Base-by-base conservation (phyloP, 108 stramenopile genomes). In the Fragilaria radians region DNA sequence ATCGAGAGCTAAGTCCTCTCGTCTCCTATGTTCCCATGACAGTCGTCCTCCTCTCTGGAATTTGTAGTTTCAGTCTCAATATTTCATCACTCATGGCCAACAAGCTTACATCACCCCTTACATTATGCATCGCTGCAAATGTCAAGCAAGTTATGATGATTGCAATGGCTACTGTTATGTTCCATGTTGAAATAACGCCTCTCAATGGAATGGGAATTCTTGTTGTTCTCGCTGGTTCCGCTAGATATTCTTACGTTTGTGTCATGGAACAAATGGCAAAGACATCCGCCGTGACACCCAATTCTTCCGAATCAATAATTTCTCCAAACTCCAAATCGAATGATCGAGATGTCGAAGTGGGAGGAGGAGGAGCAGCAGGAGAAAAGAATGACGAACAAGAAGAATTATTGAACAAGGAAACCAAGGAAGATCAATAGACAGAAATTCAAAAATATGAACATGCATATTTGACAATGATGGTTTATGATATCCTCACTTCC, bases 101-200 rank as follows among this genome's bases (percentile, higher is more conserved):
- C 65, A 90, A 91, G 57, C 60, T 91, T 56, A 94, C 93, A 9
- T 82, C 81, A 1, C 88, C 93, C 14, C 55, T 94, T 48, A 94
- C 93, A 7, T 63, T 94, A 23, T 89, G 89, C 56, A 91, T 94
- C 46, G 79, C 89, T 9, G 87, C 93, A 29, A 94, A 94, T 70
- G 87, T 91, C 46, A 94, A 94, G 54, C 93, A 94, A 72, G 93
- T 89, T 0, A 18, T 86, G 9, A 84, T 86, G 81, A 85, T 83
- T 56, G 66, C 57, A 46, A 50, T 86, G 28, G 66, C 66, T 0
- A 84, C 81, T 0, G 69, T 85, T 23, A 47, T 83, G 25, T 86
- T 83, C 62, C 11, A 67, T 24, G 71, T 61, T 22, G 66, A 66
- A 7, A 80, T 89, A 42, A 58, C 74, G 17, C 52, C 65, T 0